These are phyloP conservation scores for Lepiota subincarnata DNA, from an alignment of 768 basidiomycete genomes.

Conservation along the genomic window DNA sequence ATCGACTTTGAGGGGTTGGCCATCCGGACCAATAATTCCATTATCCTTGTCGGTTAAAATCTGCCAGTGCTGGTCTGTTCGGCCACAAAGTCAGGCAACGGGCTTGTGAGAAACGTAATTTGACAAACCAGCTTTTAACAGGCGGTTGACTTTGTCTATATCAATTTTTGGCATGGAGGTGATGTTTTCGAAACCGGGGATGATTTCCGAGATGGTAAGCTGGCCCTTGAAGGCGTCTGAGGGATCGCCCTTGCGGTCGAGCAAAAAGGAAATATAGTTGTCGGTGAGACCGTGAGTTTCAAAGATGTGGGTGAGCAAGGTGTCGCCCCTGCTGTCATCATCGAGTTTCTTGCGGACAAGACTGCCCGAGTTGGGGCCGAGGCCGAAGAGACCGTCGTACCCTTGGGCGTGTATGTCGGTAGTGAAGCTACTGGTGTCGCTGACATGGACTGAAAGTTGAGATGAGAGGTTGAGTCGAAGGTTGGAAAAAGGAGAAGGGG, in stretches of 20 bases:
- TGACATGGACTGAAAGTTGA: conserved; percentile 51
- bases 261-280: conserved; percentile 68
- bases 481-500: conserved; percentile 3
- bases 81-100: conserved; percentile 3
- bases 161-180: conserved; percentile 58
- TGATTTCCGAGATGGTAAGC: conserved; percentile 63
- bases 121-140: conserved; percentile 43
- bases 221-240: conserved; percentile 52
- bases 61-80: conserved; percentile 76
- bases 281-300: conserved; percentile 46
- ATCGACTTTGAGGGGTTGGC: conserved; percentile 50
- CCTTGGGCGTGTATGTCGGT: conserved; percentile 55
- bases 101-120: neutral
- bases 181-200: conserved; percentile 60
- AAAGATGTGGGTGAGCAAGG: conserved; percentile 63
- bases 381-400: conserved; percentile 68
- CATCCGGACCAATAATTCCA: conserved; percentile 77
- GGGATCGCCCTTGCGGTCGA: conserved; percentile 57
- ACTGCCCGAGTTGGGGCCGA: conserved; percentile 75
- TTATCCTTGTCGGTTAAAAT: conserved; percentile 57
- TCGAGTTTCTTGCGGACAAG: conserved; percentile 52
- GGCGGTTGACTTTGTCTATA: conserved; percentile 58
- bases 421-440: conserved; percentile 60
- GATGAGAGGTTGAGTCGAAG: conserved; percentile 2
- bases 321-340: conserved; percentile 46